These are phyloP conservation scores for Peziza echinospora DNA, from an alignment of 495 filamentous ascomycete species.

Conservation along the genomic window DNA sequence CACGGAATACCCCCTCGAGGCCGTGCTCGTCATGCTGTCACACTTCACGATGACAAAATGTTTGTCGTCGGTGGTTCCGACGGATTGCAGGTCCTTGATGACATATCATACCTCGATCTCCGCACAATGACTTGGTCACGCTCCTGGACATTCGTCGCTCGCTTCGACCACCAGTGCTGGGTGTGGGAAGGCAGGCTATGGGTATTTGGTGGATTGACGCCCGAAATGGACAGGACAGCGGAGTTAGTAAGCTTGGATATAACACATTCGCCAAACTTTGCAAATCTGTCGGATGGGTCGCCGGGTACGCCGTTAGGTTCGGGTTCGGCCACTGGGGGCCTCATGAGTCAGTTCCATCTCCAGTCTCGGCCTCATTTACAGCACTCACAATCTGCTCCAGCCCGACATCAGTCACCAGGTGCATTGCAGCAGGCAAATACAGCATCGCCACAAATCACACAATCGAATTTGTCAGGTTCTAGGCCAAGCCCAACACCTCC, in stretches of 20 bases:
- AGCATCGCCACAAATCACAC: conserved; percentile 23
- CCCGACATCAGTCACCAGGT: background rate
- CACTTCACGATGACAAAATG: conserved; percentile 86
- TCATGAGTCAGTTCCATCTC: background rate
- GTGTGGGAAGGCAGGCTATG: conserved; percentile 51
- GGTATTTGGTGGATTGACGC: conserved; percentile 89
- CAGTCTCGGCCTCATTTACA: conserved; percentile 14
- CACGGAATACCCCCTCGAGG: conserved; percentile 66
- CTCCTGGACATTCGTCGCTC: conserved; percentile 78
- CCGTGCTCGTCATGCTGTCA: conserved; percentile 76
- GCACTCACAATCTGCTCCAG: conserved; percentile 6
- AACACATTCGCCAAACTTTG: conserved; percentile 53
- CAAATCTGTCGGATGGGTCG: conserved; percentile 27
- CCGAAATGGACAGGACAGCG: conserved; percentile 85
- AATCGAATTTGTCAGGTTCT: conserved; percentile 24
- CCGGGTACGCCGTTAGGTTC: background rate
- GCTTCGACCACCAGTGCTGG: conserved; percentile 67
- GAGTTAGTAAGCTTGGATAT: conserved; percentile 95
- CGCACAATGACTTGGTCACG: conserved; percentile 97
- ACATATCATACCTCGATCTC: conserved; percentile 86
- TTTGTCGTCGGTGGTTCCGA: conserved; percentile 84
- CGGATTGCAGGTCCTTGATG: conserved; percentile 73
- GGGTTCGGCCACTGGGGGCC: conserved; percentile 3
- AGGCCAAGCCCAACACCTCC: conserved; percentile 29
- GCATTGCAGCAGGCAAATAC: conserved; percentile 9